phyloP scores from a whole-genome alignment of 805 yeast species.

The Ogataea degrootiae region DNA sequence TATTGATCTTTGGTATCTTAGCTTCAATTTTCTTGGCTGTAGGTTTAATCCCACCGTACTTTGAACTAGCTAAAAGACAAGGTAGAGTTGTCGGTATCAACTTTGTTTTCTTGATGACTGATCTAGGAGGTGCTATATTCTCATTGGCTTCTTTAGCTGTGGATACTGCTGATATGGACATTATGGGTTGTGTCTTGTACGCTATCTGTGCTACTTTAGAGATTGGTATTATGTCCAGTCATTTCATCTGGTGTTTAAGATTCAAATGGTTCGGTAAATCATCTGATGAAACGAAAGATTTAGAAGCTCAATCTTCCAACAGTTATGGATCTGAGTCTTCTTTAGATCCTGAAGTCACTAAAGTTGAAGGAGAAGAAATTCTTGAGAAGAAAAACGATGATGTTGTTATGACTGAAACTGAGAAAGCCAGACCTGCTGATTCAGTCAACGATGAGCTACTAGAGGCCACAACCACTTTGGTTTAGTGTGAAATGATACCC shows the following conservation, averaged over 20 bases:
- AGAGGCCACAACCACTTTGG: neutral
- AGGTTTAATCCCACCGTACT: conserved; percentile 54
- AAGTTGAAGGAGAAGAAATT: neutral
- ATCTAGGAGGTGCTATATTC: conserved; percentile 52
- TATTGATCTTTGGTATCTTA: conserved; percentile 41
- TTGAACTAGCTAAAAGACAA: conserved; percentile 45
- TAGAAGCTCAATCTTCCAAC: neutral
- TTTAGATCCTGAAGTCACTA: conserved; percentile 3
- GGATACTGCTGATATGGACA: conserved; percentile 50
- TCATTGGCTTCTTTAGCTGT: conserved; percentile 59
- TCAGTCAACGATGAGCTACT: neutral
- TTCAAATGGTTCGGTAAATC: conserved; percentile 24
- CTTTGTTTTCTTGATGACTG: conserved; percentile 45
- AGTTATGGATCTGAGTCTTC: neutral
- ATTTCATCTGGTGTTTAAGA: conserved; percentile 61
- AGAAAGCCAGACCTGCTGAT: neutral
- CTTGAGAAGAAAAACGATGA: neutral
- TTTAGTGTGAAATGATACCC: neutral
- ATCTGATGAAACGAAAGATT: conserved; percentile 1
- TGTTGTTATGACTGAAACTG: neutral
- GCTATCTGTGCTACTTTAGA: conserved; percentile 70
- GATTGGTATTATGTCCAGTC: conserved; percentile 69
- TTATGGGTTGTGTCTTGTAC: conserved; percentile 77
- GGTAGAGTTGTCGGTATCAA: conserved; percentile 55
- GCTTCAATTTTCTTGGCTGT: conserved; percentile 46